These are phyloP conservation scores for Pyrus bretschneideri DNA, from an alignment of 306 rosid genomes.

Conservation along the genomic window DNA sequence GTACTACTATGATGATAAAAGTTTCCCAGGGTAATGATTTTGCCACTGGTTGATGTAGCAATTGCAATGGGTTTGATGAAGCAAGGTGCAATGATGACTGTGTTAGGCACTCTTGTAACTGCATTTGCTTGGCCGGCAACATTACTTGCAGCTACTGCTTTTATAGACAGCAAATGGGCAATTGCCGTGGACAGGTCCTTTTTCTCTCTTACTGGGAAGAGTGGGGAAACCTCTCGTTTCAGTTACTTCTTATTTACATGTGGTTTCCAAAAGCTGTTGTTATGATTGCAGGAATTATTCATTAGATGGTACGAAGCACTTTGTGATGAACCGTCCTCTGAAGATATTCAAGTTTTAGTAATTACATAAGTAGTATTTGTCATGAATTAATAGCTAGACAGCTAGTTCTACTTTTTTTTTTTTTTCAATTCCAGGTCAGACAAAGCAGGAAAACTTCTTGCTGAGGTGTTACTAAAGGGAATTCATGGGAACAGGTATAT, in stretches of 20 bases:
- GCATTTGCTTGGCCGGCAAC: constrained; percentile 53
- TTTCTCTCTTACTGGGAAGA: neutral
- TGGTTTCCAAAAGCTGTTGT: neutral
- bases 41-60: constrained; percentile 16
- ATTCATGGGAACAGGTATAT: constrained; percentile 42
- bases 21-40: constrained; percentile 2
- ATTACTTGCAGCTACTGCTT: constrained; percentile 35
- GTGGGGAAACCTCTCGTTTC: neutral
- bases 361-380: neutral
- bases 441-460: constrained; percentile 47
- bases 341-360: neutral
- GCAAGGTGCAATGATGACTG: constrained; percentile 57
- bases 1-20: neutral
- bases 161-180: constrained; percentile 50
- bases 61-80: constrained; percentile 44
- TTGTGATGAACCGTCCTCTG: too few species aligned
- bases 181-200: constrained; percentile 45
- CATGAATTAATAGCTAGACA: neutral
- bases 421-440: constrained; percentile 35
- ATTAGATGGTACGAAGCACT: neutral
- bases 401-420: neutral
- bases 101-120: constrained; percentile 30
- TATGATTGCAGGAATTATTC: neutral
- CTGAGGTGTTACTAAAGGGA: constrained; percentile 41
- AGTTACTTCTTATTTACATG: neutral